Conservation (phyloP, 768 basidiomycete species). For the Candolleomyces aberdarensis region DNA sequence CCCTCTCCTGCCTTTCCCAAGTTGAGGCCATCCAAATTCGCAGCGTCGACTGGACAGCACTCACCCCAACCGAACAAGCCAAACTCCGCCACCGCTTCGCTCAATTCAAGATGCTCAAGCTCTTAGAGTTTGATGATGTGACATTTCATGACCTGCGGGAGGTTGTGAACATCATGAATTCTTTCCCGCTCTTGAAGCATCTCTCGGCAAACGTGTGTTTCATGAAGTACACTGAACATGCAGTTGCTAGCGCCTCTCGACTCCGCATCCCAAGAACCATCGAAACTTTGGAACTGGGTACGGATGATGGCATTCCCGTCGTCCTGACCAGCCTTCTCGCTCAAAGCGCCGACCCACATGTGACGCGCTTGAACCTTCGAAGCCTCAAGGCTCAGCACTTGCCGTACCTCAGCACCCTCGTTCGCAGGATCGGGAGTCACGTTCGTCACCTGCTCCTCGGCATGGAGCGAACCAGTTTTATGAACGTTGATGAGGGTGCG, state of each 20-base stretch:
- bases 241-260: constrained; percentile 13
- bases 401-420: constrained; percentile 12
- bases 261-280: constrained; percentile 14
- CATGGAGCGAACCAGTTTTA: constrained; percentile 9
- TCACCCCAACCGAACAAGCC: constrained; percentile 15
- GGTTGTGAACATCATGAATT: constrained; percentile 19
- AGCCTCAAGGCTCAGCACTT: constrained; percentile 15
- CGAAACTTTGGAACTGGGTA: constrained; percentile 18
- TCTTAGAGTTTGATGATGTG: constrained; percentile 23
- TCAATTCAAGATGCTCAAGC: constrained; percentile 16
- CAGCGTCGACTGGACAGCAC: constrained; percentile 27
- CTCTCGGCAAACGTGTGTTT: constrained; percentile 24
- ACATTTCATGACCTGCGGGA: constrained; percentile 30
- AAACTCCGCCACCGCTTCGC: constrained; percentile 17
- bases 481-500: constrained; percentile 9
- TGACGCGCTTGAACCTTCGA: constrained; percentile 15
- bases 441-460: constrained; percentile 15
- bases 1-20: constrained; percentile 15
- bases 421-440: constrained; percentile 14
- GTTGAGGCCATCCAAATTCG: constrained; percentile 20
- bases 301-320: constrained; percentile 23
- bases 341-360: not conserved
- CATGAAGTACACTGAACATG: constrained; percentile 24
- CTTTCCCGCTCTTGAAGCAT: constrained; percentile 20
- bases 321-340: constrained; percentile 17